These are phyloP conservation scores for Globisporangium irregulare DNA, from an alignment of 352 stramenopile species.

Conservation along the genomic window DNA sequence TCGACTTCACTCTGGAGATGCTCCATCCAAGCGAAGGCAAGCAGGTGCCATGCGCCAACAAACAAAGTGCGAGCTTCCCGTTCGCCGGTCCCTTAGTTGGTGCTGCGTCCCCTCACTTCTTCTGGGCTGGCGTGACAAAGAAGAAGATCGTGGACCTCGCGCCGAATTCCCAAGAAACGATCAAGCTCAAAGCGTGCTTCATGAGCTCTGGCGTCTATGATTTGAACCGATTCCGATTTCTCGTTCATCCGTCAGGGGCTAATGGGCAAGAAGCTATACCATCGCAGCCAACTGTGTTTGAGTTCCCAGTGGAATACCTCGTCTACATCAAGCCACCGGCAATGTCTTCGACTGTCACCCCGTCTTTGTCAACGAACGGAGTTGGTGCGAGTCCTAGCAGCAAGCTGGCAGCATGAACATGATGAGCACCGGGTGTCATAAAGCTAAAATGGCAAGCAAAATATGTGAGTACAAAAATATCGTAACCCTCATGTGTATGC, in stretches of 20 bases:
- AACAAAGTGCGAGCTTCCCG: conserved; percentile 9
- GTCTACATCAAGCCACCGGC: conserved; percentile 50
- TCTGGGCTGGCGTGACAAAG: conserved; percentile 77
- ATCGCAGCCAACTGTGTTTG: conserved; percentile 40
- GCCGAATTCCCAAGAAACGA: conserved; percentile 37
- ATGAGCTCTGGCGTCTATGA: conserved; percentile 73
- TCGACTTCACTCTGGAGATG: conserved; percentile 81
- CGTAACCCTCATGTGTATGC: background rate
- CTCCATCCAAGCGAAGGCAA: conserved; percentile 70
- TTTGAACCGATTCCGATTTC: conserved; percentile 76
- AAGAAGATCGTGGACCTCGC: conserved; percentile 57
- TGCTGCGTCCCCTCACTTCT: conserved; percentile 59
- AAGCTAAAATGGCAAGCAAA: background rate
- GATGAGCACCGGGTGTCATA: background rate
- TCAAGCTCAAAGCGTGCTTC: conserved; percentile 76
- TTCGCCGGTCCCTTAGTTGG: conserved; percentile 3
- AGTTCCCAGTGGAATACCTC: conserved; percentile 76
- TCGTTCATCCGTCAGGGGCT: conserved; percentile 27
- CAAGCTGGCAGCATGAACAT: conserved; percentile 6
- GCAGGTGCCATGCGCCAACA: conserved; percentile 19
- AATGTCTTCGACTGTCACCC: background rate
- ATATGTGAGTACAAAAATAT: background rate
- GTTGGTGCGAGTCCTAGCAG: background rate
- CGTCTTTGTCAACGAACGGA: background rate
- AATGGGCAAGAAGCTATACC: background rate